These are phyloP conservation scores for Kazachstania viticola DNA, from an alignment of 805 yeast species.

Conservation along the genomic window DNA sequence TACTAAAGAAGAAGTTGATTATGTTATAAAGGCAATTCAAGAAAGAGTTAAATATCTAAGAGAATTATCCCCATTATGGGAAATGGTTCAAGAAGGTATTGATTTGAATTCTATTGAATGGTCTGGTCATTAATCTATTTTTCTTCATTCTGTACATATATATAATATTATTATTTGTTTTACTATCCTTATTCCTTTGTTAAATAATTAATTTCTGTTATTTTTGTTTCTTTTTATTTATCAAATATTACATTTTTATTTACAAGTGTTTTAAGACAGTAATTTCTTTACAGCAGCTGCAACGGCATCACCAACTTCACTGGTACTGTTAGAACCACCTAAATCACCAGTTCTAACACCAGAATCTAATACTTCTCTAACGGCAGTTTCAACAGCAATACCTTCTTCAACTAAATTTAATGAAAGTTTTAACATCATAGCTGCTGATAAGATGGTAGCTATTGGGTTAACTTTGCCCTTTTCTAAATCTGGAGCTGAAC, in stretches of 20 bases:
- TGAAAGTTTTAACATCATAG: slow-evolving; percentile 93
- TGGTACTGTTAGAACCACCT: slow-evolving; percentile 72
- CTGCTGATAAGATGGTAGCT: slow-evolving; percentile 90
- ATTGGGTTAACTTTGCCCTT: slow-evolving; percentile 85
- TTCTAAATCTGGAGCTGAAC: slow-evolving; percentile 92
- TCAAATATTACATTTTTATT: too few species aligned
- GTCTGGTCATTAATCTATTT: slow-evolving; percentile 71
- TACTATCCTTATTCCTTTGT: not conserved
- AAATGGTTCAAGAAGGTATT: slow-evolving; percentile 98
- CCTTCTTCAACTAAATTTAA: slow-evolving; percentile 78
- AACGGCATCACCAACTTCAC: slow-evolving; percentile 91
- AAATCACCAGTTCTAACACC: slow-evolving; percentile 86
- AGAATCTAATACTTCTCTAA: slow-evolving; percentile 63
- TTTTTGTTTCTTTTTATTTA: too few species aligned
- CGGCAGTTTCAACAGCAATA: slow-evolving; percentile 80
- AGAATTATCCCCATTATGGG: slow-evolving; percentile 94
- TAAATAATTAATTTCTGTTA: too few species aligned
- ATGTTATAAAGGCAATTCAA: slow-evolving; percentile 77
- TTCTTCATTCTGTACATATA: not conserved
- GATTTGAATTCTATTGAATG: slow-evolving; percentile 90
- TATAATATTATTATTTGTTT: too few species aligned
- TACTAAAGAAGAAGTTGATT: slow-evolving; percentile 91
- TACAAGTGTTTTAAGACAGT: too few species aligned
- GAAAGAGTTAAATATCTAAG: slow-evolving; percentile 87
- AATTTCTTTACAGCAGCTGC: slow-evolving; percentile 57